Evolutionary conservation across 2,329 filamentous ascomycete genomes (phyloP), one percentile per base, ranked within the genome.

Genomic region (Cladosporium velox): DNA sequence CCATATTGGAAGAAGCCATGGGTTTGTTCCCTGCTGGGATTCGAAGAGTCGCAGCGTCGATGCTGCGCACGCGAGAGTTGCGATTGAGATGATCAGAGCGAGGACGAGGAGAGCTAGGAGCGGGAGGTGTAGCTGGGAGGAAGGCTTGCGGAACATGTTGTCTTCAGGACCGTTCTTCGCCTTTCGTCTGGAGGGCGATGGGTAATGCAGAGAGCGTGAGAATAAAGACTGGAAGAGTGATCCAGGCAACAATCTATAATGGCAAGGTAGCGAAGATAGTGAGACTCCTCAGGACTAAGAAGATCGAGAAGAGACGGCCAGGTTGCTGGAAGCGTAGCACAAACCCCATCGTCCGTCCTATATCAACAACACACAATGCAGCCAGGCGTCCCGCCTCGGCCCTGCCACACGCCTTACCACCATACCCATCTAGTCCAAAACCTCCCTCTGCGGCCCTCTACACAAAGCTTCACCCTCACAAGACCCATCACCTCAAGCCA

Each of bases 1-100:
- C 82, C 82, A 84, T 51, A 83, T 69, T 1, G 81, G 80, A 4
- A 83, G 73, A 76, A 81, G 82, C 80, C 81, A 84, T 28, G 78
- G 78, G 68, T 83, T 83, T 30, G 75, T 75, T 8, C 72, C 70
- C 49, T 78, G 77, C 68, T 83, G 75, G 35, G 74, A 74, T 68
- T 79, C 78, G 76, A 79, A 83, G 68, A 80, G 71, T 69, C 76
- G 71, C 44, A 83, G 77, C 2, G 79, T 77, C 51, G 81, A 77
- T 62, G 76, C 79, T 14, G 80, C 77, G 38, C 77, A 80, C 60
- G 78, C 81, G 35, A 83, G 72, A 44, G 82, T 78, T 35, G 78
- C 76, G 47, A 80, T 67, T 67, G 78, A 77, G 64, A 84, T 73
- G 35, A 72, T 71, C 41, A 80, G 73, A 4, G 78, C 75, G 11